A percentile compares a stretch with the other conserved stretches of the same genome.
These are phyloP conservation scores for Gaeumannomyces tritici DNA, from an alignment of 2,329 filamentous ascomycete species.

Conservation along the genomic window DNA sequence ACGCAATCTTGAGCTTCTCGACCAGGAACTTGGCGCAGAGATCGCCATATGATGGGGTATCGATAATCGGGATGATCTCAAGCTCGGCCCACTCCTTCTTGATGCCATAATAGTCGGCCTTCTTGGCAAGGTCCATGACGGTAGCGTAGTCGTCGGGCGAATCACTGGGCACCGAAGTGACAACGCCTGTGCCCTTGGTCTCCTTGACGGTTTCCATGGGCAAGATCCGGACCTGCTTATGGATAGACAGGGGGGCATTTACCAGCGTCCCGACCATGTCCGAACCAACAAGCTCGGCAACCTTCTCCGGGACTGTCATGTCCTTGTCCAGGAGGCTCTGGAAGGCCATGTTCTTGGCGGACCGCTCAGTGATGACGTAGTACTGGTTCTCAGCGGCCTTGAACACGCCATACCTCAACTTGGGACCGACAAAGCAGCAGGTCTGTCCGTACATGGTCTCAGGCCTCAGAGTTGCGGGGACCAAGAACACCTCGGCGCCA, in stretches of 20 bases:
- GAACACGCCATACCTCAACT: constrained; percentile 83
- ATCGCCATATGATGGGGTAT: constrained; percentile 80
- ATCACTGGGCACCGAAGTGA: constrained; percentile 92
- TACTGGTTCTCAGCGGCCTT: constrained; percentile 70
- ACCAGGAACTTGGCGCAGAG: constrained; percentile 75
- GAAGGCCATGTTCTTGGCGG: constrained; percentile 92
- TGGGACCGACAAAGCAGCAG: constrained; percentile 89
- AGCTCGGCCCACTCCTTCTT: constrained; percentile 93
- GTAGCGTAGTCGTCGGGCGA: constrained; percentile 94
- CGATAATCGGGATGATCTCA: constrained; percentile 80
- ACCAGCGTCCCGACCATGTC: constrained; percentile 83
- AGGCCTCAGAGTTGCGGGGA: constrained; percentile 81
- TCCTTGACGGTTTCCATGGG: constrained; percentile 93
- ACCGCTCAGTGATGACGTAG: constrained; percentile 47
- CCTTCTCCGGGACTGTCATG: constrained; percentile 58
- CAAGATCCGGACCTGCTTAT: constrained; percentile 76
- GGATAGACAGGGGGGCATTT: constrained; percentile 77
- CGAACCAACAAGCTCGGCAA: constrained; percentile 65
- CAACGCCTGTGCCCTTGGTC: constrained; percentile 92
- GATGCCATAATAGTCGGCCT: constrained; percentile 92
- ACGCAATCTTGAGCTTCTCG: constrained; percentile 91
- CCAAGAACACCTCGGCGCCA: constrained; percentile 73
- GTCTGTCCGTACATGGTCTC: constrained; percentile 99
- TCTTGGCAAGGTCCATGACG: constrained; percentile 79
- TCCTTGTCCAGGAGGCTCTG: constrained; percentile 77